Evolutionary conservation across 2,329 filamentous ascomycete species (phyloP).

Genomic region (Graphiopsis chlorocephala): DNA sequence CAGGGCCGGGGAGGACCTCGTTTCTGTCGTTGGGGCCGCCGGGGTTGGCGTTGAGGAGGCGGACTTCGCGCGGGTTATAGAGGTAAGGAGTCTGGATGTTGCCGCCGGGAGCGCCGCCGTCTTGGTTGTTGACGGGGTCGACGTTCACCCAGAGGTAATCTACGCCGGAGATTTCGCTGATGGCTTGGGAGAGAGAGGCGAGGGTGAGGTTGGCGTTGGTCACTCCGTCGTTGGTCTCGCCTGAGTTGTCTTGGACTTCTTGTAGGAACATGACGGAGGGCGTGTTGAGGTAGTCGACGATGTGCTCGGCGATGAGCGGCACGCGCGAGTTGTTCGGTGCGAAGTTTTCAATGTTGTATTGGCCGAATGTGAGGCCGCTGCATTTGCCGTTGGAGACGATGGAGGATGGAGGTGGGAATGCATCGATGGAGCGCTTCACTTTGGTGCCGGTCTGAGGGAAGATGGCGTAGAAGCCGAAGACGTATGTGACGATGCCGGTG

Average conservation of each 20-base stretch:
- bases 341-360: slow-evolving; percentile 55
- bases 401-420: slow-evolving; percentile 49
- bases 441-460: slow-evolving; percentile 60
- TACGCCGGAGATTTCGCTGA: slow-evolving; percentile 49
- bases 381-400: slow-evolving; percentile 58
- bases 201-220: slow-evolving; percentile 59
- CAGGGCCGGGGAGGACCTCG: slow-evolving; percentile 55
- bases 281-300: slow-evolving; percentile 60
- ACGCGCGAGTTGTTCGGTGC: slow-evolving; percentile 56
- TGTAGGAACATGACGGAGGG: slow-evolving; percentile 68
- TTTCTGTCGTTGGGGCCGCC: slow-evolving; percentile 56
- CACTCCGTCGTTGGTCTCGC: slow-evolving; percentile 59
- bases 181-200: slow-evolving; percentile 52
- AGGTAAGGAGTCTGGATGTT: slow-evolving; percentile 72
- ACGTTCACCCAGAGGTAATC: slow-evolving; percentile 61
- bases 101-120: slow-evolving; percentile 66
- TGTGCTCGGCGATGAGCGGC: slow-evolving; percentile 60
- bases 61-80: slow-evolving; percentile 60
- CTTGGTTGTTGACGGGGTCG: slow-evolving; percentile 56
- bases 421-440: slow-evolving; percentile 39
- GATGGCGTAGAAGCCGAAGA: slow-evolving; percentile 68
- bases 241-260: slow-evolving; percentile 68
- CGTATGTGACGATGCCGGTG: slow-evolving; percentile 65
- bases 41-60: slow-evolving; percentile 58
- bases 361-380: slow-evolving; percentile 59